Evolutionary conservation across 78 protist genomes (phyloP).

Genomic region (Dictyostelium citrinum): DNA sequence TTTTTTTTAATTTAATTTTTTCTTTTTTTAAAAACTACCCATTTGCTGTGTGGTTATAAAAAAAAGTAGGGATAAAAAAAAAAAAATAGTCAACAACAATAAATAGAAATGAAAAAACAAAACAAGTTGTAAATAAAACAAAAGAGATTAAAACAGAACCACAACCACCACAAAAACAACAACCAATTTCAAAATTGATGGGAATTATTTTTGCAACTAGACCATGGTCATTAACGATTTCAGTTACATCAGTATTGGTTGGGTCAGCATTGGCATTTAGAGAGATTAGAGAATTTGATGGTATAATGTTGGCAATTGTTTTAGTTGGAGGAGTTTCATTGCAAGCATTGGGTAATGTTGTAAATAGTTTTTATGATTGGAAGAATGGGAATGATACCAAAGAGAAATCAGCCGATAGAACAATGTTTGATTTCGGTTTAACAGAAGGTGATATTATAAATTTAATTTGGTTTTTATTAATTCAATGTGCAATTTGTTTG

Average conservation of each 20-base stretch:
- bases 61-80: too few species aligned
- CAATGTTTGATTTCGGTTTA: slow-evolving; percentile 73
- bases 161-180: neutral
- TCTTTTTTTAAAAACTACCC: neutral
- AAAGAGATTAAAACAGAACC: neutral
- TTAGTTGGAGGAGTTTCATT: slow-evolving; percentile 42
- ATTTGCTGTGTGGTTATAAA: neutral
- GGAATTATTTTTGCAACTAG: slow-evolving; percentile 26
- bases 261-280: slow-evolving; percentile 70
- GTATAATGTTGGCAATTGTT: neutral
- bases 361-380: slow-evolving; percentile 47
- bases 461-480: neutral
- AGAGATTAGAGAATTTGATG: slow-evolving; percentile 3
- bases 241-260: slow-evolving; percentile 21
- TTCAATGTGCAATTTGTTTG: neutral
- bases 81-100: neutral
- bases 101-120: neutral
- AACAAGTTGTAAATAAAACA: neutral
- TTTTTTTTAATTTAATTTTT: neutral
- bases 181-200: neutral
- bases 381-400: slow-evolving; percentile 20
- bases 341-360: slow-evolving; percentile 47
- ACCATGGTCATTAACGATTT: slow-evolving; percentile 75
- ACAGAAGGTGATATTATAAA: neutral
- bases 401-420: slow-evolving; percentile 60